Evolutionary conservation across 2,329 filamentous ascomycete genomes (phyloP).

Genomic region (Calonectria crousiana): DNA sequence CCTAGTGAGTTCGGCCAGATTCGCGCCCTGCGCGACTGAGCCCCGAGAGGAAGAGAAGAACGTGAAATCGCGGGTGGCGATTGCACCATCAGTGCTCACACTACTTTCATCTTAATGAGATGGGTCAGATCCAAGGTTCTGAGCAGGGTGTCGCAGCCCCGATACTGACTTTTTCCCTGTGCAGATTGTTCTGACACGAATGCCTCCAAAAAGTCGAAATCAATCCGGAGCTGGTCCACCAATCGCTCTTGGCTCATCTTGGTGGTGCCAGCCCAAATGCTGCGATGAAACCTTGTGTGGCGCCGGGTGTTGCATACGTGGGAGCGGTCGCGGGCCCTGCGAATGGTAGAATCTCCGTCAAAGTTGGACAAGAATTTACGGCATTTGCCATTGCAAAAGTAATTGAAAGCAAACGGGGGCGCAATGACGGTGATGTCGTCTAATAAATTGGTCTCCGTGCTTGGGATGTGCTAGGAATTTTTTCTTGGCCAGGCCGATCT

Average conservation of each 20-base stretch:
- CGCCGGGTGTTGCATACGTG: not conserved
- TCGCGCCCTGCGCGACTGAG: slow-evolving; percentile 91
- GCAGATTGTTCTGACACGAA: slow-evolving; percentile 76
- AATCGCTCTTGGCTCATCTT: not conserved
- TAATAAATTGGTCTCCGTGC: not conserved
- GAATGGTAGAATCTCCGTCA: not conserved
- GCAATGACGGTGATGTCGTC: not conserved
- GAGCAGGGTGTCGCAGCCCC: slow-evolving; percentile 50
- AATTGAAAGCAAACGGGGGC: not conserved
- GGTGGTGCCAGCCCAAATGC: not conserved
- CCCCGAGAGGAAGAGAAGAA: slow-evolving; percentile 98
- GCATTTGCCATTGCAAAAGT: not conserved
- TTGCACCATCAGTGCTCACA: not conserved
- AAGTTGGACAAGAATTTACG: not conserved
- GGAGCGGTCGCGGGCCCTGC: not conserved
- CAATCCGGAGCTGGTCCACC: slow-evolving; percentile 79
- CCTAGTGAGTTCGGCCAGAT: slow-evolving; percentile 89
- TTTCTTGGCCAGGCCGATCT: not conserved
- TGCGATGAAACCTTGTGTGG: not conserved
- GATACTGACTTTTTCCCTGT: slow-evolving; percentile 62
- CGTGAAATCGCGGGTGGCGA: slow-evolving; percentile 85
- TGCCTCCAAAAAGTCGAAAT: slow-evolving; percentile 94
- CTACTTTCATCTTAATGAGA: too few species aligned
- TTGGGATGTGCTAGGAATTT: not conserved
- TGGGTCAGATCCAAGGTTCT: not conserved